Conservation (phyloP, 75 land plant genomes). For the Cryptomeria japonica region DNA sequence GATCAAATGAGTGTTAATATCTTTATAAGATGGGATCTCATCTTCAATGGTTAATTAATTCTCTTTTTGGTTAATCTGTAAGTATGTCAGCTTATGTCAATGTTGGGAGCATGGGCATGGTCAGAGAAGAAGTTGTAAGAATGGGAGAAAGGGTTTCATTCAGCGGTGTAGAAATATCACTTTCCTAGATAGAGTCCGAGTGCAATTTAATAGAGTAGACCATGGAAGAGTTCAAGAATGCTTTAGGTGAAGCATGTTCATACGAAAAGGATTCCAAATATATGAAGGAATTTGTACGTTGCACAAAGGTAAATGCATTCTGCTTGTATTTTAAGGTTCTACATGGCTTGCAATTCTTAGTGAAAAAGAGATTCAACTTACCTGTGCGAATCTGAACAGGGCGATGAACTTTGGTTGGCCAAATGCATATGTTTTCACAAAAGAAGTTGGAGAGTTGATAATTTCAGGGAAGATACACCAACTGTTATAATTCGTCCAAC, state of each 20-base stretch:
- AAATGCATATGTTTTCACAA: constrained; percentile 64
- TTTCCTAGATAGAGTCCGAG: constrained; percentile 23
- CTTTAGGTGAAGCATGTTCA: background rate
- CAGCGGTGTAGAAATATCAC: background rate
- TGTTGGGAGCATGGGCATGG: background rate
- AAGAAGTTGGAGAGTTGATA: constrained; percentile 62
- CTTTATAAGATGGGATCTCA: too few relatives aligned
- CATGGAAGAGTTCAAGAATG: background rate
- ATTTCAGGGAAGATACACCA: too few relatives aligned
- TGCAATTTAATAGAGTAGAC: too few relatives aligned
- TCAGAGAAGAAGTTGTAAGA: constrained; percentile 26
- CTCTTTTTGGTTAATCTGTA: background rate
- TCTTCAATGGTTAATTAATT: too few relatives aligned
- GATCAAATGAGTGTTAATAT: too few relatives aligned
- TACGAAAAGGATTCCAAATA: background rate
- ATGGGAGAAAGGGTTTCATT: constrained; percentile 13
- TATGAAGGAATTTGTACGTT: too few relatives aligned
- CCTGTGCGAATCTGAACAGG: constrained; percentile 35
- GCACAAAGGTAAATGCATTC: too few relatives aligned
- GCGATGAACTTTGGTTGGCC: too few relatives aligned
- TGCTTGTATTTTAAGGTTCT: background rate
- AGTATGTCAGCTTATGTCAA: background rate
- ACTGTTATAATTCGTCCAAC: too few relatives aligned
- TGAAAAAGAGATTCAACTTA: background rate
- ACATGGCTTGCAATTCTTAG: background rate